Conservation (phyloP, 148 eudicot species). For the Rhododendron williamsianum region DNA sequence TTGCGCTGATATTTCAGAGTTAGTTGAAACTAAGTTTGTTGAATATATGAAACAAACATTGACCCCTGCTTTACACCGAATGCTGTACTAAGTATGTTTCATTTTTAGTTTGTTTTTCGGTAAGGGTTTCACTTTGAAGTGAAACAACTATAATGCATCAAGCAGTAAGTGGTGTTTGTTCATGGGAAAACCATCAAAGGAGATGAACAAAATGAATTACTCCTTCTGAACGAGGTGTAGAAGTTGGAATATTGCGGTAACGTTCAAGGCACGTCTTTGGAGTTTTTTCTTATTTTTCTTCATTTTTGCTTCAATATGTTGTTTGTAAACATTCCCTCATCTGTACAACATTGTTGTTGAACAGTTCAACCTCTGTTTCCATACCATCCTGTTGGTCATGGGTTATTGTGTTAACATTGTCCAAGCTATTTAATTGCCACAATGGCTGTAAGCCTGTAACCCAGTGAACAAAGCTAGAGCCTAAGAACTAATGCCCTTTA, state of each 20-base stretch:
- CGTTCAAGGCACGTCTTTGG: neutral
- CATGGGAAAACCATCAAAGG: neutral
- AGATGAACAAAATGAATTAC: conserved; percentile 3
- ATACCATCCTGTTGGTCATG: neutral
- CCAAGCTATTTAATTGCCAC: neutral
- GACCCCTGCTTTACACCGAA: neutral
- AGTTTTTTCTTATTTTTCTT: neutral
- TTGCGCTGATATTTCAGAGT: neutral
- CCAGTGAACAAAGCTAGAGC: neutral
- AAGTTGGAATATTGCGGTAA: neutral
- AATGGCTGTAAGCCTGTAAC: neutral
- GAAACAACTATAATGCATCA: neutral
- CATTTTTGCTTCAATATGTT: neutral
- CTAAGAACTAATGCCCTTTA: neutral
- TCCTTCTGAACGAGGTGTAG: neutral
- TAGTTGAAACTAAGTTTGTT: neutral
- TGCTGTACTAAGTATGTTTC: neutral
- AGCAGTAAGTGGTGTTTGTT: neutral
- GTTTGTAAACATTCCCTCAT: neutral
- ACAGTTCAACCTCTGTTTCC: neutral
- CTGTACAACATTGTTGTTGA: neutral
- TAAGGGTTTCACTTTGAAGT: neutral
- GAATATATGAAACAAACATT: neutral
- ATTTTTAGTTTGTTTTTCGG: neutral
- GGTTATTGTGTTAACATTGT: neutral